Conservation (phyloP, 352 stramenopile genomes). For the Thraustochytrium striatum region DNA sequence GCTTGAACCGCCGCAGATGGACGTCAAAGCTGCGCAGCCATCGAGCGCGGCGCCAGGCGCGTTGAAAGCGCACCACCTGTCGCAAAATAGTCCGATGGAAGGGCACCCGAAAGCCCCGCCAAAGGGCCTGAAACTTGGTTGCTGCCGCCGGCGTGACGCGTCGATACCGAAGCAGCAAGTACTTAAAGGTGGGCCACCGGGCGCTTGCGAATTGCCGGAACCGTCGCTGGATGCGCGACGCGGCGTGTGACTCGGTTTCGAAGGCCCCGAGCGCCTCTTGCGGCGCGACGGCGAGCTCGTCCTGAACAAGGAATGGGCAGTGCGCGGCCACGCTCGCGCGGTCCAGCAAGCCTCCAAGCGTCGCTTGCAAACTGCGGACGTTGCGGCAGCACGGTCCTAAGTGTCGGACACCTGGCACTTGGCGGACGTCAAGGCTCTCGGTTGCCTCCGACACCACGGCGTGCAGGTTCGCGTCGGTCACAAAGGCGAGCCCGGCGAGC, state of each 20-base stretch:
- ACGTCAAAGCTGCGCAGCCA: background rate
- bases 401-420: no score
- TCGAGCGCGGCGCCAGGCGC: background rate
- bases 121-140: background rate
- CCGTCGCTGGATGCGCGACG: background rate
- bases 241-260: background rate
- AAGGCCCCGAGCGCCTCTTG: background rate
- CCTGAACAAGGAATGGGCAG: background rate
- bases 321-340: background rate
- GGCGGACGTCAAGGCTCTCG: no score
- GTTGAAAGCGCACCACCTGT: background rate
- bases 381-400: no score
- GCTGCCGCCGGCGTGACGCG: background rate
- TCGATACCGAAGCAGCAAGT: constrained; percentile 9
- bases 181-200: background rate
- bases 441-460: background rate
- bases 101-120: constrained; percentile 6
- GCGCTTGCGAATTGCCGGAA: background rate
- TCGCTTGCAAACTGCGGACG: no score
- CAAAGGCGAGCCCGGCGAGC: background rate
- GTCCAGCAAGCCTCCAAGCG: no score
- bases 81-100: background rate
- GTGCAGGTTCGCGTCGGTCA: background rate
- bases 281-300: background rate
- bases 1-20: background rate